Base-by-base conservation (phyloP, 2,329 filamentous ascomycete species). In the Monilinia laxa region DNA sequence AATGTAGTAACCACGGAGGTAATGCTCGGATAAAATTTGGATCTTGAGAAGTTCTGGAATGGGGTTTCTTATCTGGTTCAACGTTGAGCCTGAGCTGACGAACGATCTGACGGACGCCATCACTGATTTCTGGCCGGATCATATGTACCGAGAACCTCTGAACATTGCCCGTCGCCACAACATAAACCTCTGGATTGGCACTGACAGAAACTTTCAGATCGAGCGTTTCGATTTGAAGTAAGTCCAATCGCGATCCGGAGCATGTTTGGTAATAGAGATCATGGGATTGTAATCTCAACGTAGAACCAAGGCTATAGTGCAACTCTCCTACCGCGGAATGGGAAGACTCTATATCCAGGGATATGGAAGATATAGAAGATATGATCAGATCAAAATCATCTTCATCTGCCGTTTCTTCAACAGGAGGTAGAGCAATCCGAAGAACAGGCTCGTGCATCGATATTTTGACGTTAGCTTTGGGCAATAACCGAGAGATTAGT, bases 371-470 rank as follows among this genome's bases (percentile, higher is more conserved):
- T 14, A 97, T 92, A 2, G 93, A 95, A 1, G 92, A 97, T 58
- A 99, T 97, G 55, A 99, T 90, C 40, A 99, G 84, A 75, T 99
- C 95, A 72, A 95, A 98, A 71, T 98, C 93, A 68, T 93, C 91
- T 0, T 87, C 83, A 35, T 88, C 85, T 52, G 83, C 80, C 2
- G 80, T 81, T 65, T 84, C 83, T 68, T 90, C 86, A 69, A 95
- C 86, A 0, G 94, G 89, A 6, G 93, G 93, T 5, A 99, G 81
- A 10, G 93, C 88, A 70, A 99, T 93, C 72, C 96, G 88, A 70
- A 98, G 77, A 20, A 99, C 96, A 1, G 95, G 95, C 76, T 99
- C 95, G 75, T 99, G 95, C 79, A 99, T 90, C 0, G 95, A 97
- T 52, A 98, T 88, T 75, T 98, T 99, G 77, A 98, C 90, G 74